Percentiles rank a stretch among this genome's conserved stretches.
These are phyloP conservation scores for Abrus pulchellus DNA, from an alignment of 306 rosid genomes.

Conservation along the genomic window DNA sequence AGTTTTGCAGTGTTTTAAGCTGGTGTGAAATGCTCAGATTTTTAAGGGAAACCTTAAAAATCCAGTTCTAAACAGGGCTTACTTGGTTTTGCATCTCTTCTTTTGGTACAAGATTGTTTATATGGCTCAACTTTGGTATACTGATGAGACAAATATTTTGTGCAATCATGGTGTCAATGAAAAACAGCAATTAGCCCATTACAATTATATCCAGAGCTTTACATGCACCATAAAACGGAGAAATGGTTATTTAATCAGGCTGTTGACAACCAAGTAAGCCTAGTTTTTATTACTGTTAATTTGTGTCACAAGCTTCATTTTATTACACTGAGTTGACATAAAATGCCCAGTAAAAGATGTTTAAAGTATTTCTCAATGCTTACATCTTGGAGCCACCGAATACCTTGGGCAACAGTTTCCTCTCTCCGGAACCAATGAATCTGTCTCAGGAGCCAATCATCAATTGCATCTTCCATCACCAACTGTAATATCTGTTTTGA, in stretches of 20 bases:
- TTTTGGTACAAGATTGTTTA: not conserved
- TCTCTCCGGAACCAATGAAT: constrained; percentile 89
- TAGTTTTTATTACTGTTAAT: constrained; percentile 13
- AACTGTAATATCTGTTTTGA: constrained; percentile 95
- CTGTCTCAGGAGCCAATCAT: constrained; percentile 91
- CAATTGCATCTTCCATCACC: constrained; percentile 96
- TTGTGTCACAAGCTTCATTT: constrained; percentile 43
- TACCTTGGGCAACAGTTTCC: constrained; percentile 80
- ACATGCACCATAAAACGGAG: constrained; percentile 9
- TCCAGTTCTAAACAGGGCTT: not conserved
- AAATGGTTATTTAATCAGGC: constrained; percentile 20
- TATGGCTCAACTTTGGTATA: not conserved
- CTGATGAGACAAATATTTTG: constrained; percentile 8
- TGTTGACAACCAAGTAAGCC: constrained; percentile 10
- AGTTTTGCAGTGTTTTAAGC: not conserved
- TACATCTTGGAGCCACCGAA: constrained; percentile 96
- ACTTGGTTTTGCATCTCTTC: not conserved
- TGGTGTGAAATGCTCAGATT: not conserved
- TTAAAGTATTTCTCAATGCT: constrained; percentile 54
- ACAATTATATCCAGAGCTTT: not conserved
- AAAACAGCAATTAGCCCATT: not conserved
- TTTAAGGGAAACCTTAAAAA: not conserved
- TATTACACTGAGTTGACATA: constrained; percentile 27
- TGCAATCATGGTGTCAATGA: not conserved
- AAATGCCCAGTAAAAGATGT: constrained; percentile 33